These are phyloP conservation scores for Wickerhamomyces rabaulensis DNA, from an alignment of 805 yeast species.

Conservation along the genomic window DNA sequence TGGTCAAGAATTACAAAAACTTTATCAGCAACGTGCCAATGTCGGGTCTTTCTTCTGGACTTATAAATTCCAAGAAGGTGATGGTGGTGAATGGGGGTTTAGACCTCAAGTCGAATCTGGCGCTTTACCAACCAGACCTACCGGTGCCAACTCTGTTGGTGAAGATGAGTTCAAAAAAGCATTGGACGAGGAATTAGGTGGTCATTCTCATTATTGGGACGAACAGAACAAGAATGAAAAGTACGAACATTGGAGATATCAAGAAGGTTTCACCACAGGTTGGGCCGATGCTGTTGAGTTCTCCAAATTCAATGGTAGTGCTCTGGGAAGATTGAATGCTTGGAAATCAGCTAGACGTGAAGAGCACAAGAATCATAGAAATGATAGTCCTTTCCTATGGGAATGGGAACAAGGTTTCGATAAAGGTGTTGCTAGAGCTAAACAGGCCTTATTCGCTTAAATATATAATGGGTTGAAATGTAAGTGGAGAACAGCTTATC, in stretches of 20 bases:
- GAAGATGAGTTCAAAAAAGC: slow-evolving; percentile 36
- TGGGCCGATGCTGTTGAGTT: slow-evolving; percentile 72
- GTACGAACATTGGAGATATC: slow-evolving; percentile 77
- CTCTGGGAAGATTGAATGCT: slow-evolving; percentile 66
- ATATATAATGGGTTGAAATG: too few relatives aligned
- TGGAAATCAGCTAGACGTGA: slow-evolving; percentile 59
- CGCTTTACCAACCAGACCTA: slow-evolving; percentile 37
- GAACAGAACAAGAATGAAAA: slow-evolving; percentile 46
- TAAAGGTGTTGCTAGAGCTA: slow-evolving; percentile 40
- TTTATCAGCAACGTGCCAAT: slow-evolving; percentile 48
- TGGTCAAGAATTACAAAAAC: slow-evolving; percentile 50
- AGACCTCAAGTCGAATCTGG: slow-evolving; percentile 67
- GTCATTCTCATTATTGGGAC: slow-evolving; percentile 69
- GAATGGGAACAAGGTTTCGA: slow-evolving; percentile 88
- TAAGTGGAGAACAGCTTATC: too few relatives aligned
- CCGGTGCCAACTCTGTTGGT: slow-evolving; percentile 31
- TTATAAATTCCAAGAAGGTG: slow-evolving; percentile 76
- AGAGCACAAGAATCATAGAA: slow-evolving; percentile 56
- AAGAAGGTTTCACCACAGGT: slow-evolving; percentile 72
- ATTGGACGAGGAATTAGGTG: slow-evolving; percentile 30
- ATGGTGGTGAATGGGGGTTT: slow-evolving; percentile 97
- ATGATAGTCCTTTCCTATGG: slow-evolving; percentile 61
- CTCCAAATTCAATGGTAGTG: slow-evolving; percentile 61
- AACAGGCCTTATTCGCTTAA: not conserved
- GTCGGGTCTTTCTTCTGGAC: slow-evolving; percentile 91